These are phyloP conservation scores for Alternaria sp. DNA, from an alignment of 2,329 filamentous ascomycete species.

Conservation along the genomic window DNA sequence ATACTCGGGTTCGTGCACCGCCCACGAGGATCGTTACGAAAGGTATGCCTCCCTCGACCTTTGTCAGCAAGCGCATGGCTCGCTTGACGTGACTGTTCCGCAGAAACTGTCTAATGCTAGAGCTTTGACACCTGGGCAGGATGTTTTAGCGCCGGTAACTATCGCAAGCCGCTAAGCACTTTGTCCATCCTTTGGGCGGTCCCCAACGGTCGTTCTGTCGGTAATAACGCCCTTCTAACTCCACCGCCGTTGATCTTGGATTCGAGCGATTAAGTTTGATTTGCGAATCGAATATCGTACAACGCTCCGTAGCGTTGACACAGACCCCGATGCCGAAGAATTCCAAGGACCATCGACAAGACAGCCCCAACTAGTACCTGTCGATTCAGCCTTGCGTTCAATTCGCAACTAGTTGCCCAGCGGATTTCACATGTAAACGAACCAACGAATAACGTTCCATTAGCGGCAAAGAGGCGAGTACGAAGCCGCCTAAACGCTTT, in stretches of 20 bases:
- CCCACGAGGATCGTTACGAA: not conserved
- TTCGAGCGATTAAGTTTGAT: constrained; percentile 3
- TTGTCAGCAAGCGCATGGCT: not conserved
- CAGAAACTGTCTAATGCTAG: constrained; percentile 19
- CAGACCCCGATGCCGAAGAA: not conserved
- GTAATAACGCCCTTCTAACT: constrained; percentile 5
- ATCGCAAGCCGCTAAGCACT: constrained; percentile 21
- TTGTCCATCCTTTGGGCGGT: constrained; percentile 12
- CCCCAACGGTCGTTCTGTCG: constrained; percentile 18
- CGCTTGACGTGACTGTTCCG: constrained; percentile 1
- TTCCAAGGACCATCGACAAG: not conserved
- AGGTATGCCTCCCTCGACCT: not conserved
- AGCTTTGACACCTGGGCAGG: constrained; percentile 11
- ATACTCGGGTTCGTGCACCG: constrained; percentile 2
- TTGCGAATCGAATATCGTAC: not conserved
- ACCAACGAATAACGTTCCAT: constrained; percentile 8
- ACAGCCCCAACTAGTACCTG: not conserved
- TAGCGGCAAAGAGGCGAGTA: constrained; percentile 1
- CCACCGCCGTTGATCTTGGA: not conserved
- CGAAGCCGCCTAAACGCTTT: constrained; percentile 13
- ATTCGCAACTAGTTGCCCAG: not conserved
- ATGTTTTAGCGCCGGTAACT: constrained; percentile 24
- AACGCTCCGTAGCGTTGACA: not conserved
- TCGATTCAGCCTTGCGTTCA: constrained; percentile 10
- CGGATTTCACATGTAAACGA: constrained; percentile 11